A percentile compares a stretch with the other conserved stretches of the same genome.
These are phyloP conservation scores for Kodamaea sp. DNA, from an alignment of 1,139 yeast species.

Conservation along the genomic window DNA sequence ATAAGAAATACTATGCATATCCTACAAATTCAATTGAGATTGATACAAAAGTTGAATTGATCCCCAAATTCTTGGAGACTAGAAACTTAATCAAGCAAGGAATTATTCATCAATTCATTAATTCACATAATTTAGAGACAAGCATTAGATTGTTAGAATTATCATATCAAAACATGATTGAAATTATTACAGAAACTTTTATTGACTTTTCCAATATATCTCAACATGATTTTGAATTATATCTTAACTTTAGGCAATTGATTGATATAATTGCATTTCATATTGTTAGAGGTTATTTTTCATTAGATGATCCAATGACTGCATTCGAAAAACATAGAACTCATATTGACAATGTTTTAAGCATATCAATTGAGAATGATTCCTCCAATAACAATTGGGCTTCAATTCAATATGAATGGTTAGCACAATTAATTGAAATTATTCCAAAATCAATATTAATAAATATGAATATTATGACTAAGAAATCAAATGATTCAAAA, in stretches of 20 bases:
- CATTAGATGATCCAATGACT: conserved; percentile 54
- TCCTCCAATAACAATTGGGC: conserved; percentile 33
- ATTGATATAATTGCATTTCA: conserved; percentile 63
- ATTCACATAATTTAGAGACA: conserved; percentile 34
- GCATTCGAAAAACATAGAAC: conserved; percentile 63
- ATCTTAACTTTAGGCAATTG: conserved; percentile 36
- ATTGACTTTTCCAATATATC: conserved; percentile 18
- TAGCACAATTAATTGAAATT: conserved; percentile 51
- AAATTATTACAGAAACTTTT: conserved; percentile 20
- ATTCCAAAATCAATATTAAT: conserved; percentile 43
- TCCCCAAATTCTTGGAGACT: conserved; percentile 40
- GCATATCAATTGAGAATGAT: conserved; percentile 8
- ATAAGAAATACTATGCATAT: conserved; percentile 36
- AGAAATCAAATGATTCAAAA: conserved; percentile 8
- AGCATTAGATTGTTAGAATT: conserved; percentile 29
- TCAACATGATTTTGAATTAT: conserved; percentile 28
- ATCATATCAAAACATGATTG: conserved; percentile 33
- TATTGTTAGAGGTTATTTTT: conserved; percentile 58
- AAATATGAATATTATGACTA: conserved; percentile 2
- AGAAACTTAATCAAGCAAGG: conserved; percentile 40
- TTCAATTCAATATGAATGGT: conserved; percentile 47
- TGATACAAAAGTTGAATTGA: conserved; percentile 30
- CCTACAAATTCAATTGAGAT: conserved; percentile 24
- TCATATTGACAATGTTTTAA: conserved; percentile 49
- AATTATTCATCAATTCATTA: conserved; percentile 31